A percentile compares a stretch with the other conserved stretches of the same genome.
Evolutionary conservation across 164 flowering plant species (phyloP).

Genomic region (Houttuynia cordata): DNA sequence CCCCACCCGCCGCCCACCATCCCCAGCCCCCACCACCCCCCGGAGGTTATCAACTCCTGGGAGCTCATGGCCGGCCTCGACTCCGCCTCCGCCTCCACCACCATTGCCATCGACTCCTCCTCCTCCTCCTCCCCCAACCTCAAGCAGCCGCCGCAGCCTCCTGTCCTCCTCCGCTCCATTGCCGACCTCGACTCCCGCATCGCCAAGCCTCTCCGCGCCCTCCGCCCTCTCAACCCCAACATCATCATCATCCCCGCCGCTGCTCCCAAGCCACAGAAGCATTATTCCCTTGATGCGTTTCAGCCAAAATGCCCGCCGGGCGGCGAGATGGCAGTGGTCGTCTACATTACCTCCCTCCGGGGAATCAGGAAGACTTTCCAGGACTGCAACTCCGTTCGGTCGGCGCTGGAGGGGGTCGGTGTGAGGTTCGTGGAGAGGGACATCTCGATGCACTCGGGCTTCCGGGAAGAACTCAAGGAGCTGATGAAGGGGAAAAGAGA

Average conservation of each 20-base stretch:
- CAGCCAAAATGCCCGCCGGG: conserved; percentile 43
- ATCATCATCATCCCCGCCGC: no score
- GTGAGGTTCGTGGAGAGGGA: conserved; percentile 58
- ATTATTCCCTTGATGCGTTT: conserved; percentile 15
- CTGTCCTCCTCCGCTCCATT: conserved; percentile 14
- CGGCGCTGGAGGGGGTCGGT: conserved; percentile 46
- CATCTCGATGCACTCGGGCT: conserved; percentile 78
- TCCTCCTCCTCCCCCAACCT: no score
- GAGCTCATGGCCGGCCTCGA: conserved; percentile 94
- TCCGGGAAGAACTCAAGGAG: conserved; percentile 58
- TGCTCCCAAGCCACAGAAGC: not conserved
- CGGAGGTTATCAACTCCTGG: conserved; percentile 85
- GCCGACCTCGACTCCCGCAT: conserved; percentile 13
- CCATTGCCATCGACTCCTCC: conserved; percentile 50
- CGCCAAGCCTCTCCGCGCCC: conserved; percentile 4
- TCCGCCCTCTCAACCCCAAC: conserved; percentile 9
- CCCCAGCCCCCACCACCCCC: conserved; percentile 20
- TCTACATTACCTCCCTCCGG: conserved; percentile 73
- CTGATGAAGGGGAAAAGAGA: conserved; percentile 34
- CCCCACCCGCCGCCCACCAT: conserved; percentile 21
- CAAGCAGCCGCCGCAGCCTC: not conserved
- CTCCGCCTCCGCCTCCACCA: conserved; percentile 16
- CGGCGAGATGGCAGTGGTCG: conserved; percentile 59
- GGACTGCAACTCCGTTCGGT: conserved; percentile 59
- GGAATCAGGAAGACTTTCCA: conserved; percentile 76